A percentile compares a stretch with the other conserved stretches of the same genome.
Conservation (phyloP, 805 yeast species). For the Candida silvicultrix region DNA sequence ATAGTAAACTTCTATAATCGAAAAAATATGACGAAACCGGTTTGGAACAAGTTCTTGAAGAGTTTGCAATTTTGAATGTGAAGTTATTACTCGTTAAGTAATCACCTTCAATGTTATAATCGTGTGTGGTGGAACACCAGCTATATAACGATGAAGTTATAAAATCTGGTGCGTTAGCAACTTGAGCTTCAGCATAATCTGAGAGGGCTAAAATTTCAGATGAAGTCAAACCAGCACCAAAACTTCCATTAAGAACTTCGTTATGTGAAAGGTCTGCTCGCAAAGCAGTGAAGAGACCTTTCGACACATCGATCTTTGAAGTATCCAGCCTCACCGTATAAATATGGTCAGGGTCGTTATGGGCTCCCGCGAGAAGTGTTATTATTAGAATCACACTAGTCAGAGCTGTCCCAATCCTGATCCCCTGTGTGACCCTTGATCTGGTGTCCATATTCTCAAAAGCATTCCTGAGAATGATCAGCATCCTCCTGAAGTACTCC, state of each 20-base stretch:
- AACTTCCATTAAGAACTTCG: constrained; percentile 13
- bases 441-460: not conserved
- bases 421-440: not conserved
- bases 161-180: constrained; percentile 42
- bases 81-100: not conserved
- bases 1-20: constrained; percentile 39
- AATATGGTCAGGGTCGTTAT: not conserved
- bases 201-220: constrained; percentile 41
- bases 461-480: not conserved
- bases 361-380: not conserved
- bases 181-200: constrained; percentile 39
- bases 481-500: not conserved
- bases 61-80: not conserved
- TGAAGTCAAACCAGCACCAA: constrained; percentile 34
- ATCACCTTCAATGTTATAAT: constrained; percentile 1
- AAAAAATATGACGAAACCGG: constrained; percentile 23
- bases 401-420: not conserved
- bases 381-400: not conserved
- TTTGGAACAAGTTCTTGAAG: not conserved
- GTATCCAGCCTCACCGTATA: constrained; percentile 33
- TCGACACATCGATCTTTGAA: constrained; percentile 44
- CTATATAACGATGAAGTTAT: constrained; percentile 33
- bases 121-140: constrained; percentile 37
- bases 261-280: constrained; percentile 27
- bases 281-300: constrained; percentile 43